A percentile compares a stretch with the other conserved stretches of the same genome.
Evolutionary conservation across 192 early-diverging fungal species (phyloP).

Genomic region (Gigaspora rosea): DNA sequence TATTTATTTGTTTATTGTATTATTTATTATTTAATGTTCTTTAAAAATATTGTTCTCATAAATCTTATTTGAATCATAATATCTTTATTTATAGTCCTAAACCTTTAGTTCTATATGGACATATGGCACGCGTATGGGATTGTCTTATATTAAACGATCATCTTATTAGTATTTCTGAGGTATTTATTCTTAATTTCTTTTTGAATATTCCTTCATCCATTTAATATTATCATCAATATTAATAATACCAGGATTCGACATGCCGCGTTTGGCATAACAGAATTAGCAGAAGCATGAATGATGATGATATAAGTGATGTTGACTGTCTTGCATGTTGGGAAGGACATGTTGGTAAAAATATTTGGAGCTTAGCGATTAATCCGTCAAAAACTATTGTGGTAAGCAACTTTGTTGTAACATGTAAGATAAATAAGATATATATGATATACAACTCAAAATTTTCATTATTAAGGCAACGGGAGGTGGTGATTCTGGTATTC

Average conservation of each 20-base stretch:
- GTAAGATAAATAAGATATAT: no score
- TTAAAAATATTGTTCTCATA: no score
- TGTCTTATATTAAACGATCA: constrained; percentile 59
- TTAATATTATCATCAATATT: not conserved
- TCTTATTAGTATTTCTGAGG: constrained; percentile 71
- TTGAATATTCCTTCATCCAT: not conserved
- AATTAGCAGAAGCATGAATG: constrained; percentile 17
- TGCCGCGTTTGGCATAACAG: constrained; percentile 71
- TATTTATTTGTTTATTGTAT: no score
- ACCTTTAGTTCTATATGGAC: constrained; percentile 62
- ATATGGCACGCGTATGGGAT: constrained; percentile 80
- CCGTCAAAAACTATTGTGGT: constrained; percentile 50
- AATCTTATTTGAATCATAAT: not conserved
- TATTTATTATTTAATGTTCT: no score
- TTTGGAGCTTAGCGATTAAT: constrained; percentile 77
- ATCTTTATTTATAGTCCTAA: not conserved
- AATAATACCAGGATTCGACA: constrained; percentile 58
- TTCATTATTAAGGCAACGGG: constrained; percentile 58
- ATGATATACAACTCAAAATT: no score
- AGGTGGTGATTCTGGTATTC: constrained; percentile 79
- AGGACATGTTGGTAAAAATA: constrained; percentile 77
- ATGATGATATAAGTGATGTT: constrained; percentile 36
- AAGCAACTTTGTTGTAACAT: not conserved
- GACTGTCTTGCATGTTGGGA: constrained; percentile 74
- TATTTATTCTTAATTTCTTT: not conserved